These are phyloP conservation scores for Ensete glaucum DNA, from an alignment of 176 grass and related monocot species.

Conservation along the genomic window DNA sequence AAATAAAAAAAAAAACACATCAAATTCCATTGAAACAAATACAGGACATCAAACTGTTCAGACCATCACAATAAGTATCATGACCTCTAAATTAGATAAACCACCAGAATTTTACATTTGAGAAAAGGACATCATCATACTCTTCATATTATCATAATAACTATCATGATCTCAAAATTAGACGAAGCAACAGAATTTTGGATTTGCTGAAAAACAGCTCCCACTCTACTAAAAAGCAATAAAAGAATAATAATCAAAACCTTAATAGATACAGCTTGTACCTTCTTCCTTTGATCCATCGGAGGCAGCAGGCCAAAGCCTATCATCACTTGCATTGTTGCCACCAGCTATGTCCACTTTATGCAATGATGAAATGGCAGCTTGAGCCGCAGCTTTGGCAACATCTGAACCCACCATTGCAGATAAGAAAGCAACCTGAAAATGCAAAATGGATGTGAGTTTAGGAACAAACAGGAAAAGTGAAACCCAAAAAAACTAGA, in stretches of 20 bases:
- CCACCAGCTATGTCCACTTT: slow-evolving; percentile 32
- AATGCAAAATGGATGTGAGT: slow-evolving; percentile 18
- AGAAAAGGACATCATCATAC: not conserved
- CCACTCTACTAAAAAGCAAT: not conserved
- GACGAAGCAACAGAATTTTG: not conserved
- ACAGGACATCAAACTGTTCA: not conserved
- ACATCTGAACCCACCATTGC: slow-evolving; percentile 70
- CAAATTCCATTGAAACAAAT: not conserved
- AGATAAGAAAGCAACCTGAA: slow-evolving; percentile 80
- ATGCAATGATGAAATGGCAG: slow-evolving; percentile 61
- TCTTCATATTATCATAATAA: too few species aligned
- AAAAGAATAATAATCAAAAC: not conserved
- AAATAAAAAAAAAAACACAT: not conserved
- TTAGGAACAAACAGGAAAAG: not conserved
- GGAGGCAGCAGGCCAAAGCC: not conserved
- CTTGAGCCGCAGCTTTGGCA: slow-evolving; percentile 55
- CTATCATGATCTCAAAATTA: not conserved
- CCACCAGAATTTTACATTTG: not conserved
- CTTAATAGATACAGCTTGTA: slow-evolving; percentile 14
- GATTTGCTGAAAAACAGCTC: not conserved
- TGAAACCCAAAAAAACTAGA: not conserved
- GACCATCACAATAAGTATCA: not conserved
- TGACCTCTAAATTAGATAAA: slow-evolving; percentile 1
- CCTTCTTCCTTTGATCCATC: slow-evolving; percentile 45
- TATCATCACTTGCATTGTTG: slow-evolving; percentile 21